Conservation (phyloP, 2,329 filamentous ascomycete species). For the Colletotrichum trifolii region DNA sequence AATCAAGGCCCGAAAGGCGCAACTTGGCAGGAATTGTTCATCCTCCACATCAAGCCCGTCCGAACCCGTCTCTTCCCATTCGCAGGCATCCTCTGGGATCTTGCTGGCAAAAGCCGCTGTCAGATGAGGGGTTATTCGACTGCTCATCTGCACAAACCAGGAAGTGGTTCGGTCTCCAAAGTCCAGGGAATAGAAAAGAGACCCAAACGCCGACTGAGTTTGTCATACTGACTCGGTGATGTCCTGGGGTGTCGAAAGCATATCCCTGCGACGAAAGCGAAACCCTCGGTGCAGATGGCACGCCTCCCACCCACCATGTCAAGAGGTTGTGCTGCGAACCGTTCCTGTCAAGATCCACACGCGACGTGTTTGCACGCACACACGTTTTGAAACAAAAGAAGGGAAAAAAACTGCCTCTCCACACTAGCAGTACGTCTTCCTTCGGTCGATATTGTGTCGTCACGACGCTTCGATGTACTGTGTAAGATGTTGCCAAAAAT, state of each 20-base stretch:
- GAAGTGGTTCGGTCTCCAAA: background rate
- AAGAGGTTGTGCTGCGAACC: slow-evolving; percentile 14
- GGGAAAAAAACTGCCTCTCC: background rate
- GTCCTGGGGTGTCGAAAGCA: slow-evolving; percentile 13
- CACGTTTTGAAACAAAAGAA: slow-evolving; percentile 24
- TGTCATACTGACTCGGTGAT: slow-evolving; percentile 22
- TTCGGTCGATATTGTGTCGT: too few relatives aligned
- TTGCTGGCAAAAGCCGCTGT: slow-evolving; percentile 29
- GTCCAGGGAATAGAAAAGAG: background rate
- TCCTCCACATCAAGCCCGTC: slow-evolving; percentile 13
- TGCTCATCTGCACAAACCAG: slow-evolving; percentile 24
- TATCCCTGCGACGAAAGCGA: slow-evolving; percentile 14
- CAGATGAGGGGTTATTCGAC: slow-evolving; percentile 13
- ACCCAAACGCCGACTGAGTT: slow-evolving; percentile 8
- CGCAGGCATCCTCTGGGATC: slow-evolving; percentile 21
- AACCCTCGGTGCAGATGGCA: slow-evolving; percentile 14
- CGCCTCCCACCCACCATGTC: background rate
- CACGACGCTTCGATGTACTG: too few relatives aligned
- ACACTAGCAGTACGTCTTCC: too few relatives aligned
- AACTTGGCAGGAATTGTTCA: slow-evolving; percentile 5
- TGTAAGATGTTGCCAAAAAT: slow-evolving; percentile 16
- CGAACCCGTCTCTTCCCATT: slow-evolving; percentile 26
- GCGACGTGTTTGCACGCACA: slow-evolving; percentile 26
- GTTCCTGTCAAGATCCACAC: slow-evolving; percentile 5
- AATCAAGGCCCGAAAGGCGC: slow-evolving; percentile 22